These are phyloP conservation scores for Ustanciosporium gigantosporum DNA, from an alignment of 1,284 basidiomycete genomes.

Conservation along the genomic window DNA sequence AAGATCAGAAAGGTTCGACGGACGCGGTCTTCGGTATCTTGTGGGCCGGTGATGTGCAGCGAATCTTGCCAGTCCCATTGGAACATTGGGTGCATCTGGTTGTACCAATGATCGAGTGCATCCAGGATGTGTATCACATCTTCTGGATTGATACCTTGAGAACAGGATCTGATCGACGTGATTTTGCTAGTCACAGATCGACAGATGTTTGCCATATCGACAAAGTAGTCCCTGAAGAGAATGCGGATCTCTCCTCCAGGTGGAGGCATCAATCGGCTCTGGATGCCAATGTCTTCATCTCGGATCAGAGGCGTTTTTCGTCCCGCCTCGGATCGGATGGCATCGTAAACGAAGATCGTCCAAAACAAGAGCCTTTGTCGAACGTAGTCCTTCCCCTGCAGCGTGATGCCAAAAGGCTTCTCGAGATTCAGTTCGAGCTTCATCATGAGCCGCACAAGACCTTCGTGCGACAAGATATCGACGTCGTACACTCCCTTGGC, in stretches of 20 bases:
- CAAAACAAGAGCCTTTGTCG: constrained; percentile 24
- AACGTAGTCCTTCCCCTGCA: constrained; percentile 16
- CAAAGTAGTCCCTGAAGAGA: constrained; percentile 11
- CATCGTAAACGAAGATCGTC: constrained; percentile 33
- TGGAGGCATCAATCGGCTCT: neutral
- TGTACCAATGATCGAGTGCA: constrained; percentile 11
- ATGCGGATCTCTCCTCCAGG: neutral
- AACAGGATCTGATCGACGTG: constrained; percentile 5
- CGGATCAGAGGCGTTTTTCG: constrained; percentile 12
- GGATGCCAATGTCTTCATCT: constrained; percentile 10
- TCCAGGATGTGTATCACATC: constrained; percentile 13
- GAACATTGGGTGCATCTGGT: constrained; percentile 4
- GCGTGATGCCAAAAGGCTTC: constrained; percentile 14
- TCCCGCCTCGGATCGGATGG: constrained; percentile 20
- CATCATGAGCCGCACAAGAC: constrained; percentile 16
- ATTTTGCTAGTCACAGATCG: constrained; percentile 8
- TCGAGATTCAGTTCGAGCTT: constrained; percentile 26
- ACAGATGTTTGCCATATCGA: constrained; percentile 13
- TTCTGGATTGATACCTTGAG: constrained; percentile 7
- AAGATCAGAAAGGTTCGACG: constrained; percentile 25
- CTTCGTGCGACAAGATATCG: constrained; percentile 18
- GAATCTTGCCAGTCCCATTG: constrained; percentile 31
- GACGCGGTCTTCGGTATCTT: constrained; percentile 7
- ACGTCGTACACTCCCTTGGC: constrained; percentile 16
- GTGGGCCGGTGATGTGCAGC: constrained; percentile 27